phyloP scores from a whole-genome alignment of 495 filamentous ascomycete species.

The Hypoxylon intermedium region DNA sequence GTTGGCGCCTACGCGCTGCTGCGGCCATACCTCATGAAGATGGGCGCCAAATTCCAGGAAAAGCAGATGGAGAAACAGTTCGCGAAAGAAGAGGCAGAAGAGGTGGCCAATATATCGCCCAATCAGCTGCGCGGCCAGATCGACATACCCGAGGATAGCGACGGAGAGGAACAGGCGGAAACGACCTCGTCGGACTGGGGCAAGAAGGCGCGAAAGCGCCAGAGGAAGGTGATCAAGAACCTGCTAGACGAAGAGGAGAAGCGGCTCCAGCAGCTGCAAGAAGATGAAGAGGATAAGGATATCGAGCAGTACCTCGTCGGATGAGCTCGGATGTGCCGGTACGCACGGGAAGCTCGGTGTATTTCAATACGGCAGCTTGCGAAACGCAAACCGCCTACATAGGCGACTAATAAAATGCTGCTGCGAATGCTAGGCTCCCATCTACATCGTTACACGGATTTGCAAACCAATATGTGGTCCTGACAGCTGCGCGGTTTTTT shows the following conservation, averaged over 20 bases:
- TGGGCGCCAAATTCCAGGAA: constrained; percentile 53
- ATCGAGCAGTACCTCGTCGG: constrained; percentile 71
- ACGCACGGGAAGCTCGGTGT: no score
- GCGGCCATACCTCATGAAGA: constrained; percentile 68
- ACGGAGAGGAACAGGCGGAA: constrained; percentile 51
- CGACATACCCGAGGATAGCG: constrained; percentile 62
- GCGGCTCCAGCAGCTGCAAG: constrained; percentile 50
- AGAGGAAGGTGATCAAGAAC: constrained; percentile 66
- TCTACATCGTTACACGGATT: no score
- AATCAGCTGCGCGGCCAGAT: constrained; percentile 61
- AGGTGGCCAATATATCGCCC: constrained; percentile 52
- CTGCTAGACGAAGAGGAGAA: constrained; percentile 60
- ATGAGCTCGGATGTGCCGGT: constrained; percentile 1
- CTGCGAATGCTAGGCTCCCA: no score
- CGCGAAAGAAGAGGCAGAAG: constrained; percentile 47
- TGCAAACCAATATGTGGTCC: no score
- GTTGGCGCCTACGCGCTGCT: constrained; percentile 68
- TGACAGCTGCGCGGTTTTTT: no score
- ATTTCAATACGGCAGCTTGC: no score
- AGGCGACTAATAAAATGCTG: no score
- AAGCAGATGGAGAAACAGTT: constrained; percentile 52
- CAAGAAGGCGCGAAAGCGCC: constrained; percentile 67
- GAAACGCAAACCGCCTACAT: no score
- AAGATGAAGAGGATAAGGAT: constrained; percentile 70
- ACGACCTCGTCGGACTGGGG: constrained; percentile 57